Percentiles rank a stretch among this genome's conserved stretches.
These are phyloP conservation scores for Ganoderma leucocontextum DNA, from an alignment of 1,284 basidiomycete species.

Conservation along the genomic window DNA sequence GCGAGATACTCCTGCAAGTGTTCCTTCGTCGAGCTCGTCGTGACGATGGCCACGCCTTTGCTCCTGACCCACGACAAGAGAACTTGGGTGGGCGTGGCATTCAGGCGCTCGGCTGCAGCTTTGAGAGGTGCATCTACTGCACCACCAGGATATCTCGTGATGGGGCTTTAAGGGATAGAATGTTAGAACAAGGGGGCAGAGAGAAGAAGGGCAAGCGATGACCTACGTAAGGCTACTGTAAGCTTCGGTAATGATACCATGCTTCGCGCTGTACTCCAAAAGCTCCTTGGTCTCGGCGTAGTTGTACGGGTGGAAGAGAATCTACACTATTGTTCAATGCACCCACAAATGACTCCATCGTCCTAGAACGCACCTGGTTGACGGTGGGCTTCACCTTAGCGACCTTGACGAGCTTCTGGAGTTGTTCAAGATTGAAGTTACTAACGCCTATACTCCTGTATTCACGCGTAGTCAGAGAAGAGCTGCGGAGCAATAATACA, in stretches of 20 bases:
- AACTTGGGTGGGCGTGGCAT: conserved; percentile 70
- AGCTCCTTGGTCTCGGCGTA: conserved; percentile 62
- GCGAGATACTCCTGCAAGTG: conserved; percentile 74
- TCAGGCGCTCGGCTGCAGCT: conserved; percentile 61
- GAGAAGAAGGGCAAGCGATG: not conserved
- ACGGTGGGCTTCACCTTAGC: conserved; percentile 71
- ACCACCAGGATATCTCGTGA: conserved; percentile 28
- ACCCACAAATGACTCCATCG: too few relatives aligned
- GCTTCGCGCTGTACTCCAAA: conserved; percentile 61
- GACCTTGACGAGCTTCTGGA: conserved; percentile 61
- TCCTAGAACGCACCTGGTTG: conserved; percentile 61
- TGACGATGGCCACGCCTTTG: conserved; percentile 73
- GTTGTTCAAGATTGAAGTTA: conserved; percentile 68
- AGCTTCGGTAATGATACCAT: conserved; percentile 74
- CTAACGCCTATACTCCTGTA: conserved; percentile 78
- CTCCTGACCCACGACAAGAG: conserved; percentile 72
- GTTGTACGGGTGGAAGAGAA: conserved; percentile 75
- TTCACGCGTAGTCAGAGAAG: not conserved
- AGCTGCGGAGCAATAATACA: not conserved
- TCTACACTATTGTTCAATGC: conserved; percentile 46
- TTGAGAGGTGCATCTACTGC: conserved; percentile 67
- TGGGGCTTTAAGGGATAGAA: conserved; percentile 17
- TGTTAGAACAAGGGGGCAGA: not conserved
- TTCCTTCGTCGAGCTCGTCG: conserved; percentile 72
- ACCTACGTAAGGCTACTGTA: conserved; percentile 71